Evolutionary conservation across 2,329 filamentous ascomycete species (phyloP).

Genomic region (Trichophyton rubrum): DNA sequence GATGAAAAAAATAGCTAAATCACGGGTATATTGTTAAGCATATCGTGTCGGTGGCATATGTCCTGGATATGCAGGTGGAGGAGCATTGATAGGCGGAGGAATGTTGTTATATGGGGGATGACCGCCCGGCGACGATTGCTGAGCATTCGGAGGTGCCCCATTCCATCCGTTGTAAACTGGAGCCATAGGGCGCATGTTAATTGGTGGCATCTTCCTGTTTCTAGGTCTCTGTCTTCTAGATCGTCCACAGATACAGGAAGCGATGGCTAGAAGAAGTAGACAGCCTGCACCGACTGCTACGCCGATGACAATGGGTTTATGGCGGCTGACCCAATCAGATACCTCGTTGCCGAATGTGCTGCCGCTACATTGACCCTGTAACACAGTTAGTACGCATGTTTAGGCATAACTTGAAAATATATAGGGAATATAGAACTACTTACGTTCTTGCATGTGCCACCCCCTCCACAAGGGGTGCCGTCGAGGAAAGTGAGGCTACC

Average conservation of each 20-base stretch:
- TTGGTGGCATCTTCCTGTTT: conserved; percentile 13
- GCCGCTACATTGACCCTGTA: conserved; percentile 59
- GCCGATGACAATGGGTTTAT: conserved; percentile 74
- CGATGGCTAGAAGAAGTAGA: conserved; percentile 55
- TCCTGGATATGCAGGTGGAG: conserved; percentile 10
- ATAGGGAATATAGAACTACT: conserved; percentile 18
- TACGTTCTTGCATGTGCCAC: conserved; percentile 63
- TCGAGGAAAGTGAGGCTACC: conserved; percentile 77
- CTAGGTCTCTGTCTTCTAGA: conserved; percentile 35
- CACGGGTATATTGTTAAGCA: conserved; percentile 5
- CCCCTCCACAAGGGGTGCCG: conserved; percentile 70
- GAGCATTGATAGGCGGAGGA: conserved; percentile 1
- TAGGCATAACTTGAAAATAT: neutral
- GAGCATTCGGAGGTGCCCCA: neutral
- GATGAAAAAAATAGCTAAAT: neutral
- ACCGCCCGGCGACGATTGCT: neutral
- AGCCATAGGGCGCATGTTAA: conserved; percentile 6
- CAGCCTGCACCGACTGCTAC: conserved; percentile 59
- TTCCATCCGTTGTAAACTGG: conserved; percentile 6
- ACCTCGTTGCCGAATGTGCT: conserved; percentile 58
- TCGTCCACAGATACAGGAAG: conserved; percentile 52
- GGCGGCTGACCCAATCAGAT: conserved; percentile 58
- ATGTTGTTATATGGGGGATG: neutral
- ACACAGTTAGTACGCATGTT: conserved; percentile 4
- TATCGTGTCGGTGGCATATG: conserved; percentile 10